Base-by-base conservation (phyloP, 2,329 filamentous ascomycete genomes). In the Epichloe bromicola region DNA sequence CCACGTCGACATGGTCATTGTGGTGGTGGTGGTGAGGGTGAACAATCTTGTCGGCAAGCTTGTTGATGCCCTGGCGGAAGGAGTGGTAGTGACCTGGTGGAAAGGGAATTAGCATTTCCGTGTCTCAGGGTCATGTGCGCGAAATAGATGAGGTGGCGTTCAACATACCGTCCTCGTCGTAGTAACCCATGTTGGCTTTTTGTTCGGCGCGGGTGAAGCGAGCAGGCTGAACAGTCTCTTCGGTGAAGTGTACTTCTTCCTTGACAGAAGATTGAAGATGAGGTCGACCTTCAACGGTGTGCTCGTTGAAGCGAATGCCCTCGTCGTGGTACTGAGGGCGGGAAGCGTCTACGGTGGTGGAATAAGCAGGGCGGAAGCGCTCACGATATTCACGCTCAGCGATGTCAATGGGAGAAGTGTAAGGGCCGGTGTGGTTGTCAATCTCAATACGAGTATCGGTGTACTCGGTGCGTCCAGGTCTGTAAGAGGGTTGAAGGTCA, bases 331-430 rank as follows among this genome's bases (percentile, higher is more conserved):
- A 62, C 59, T 66, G 63, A 57, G 61, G 66, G 54, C 63, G 60
- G 54, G 56, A 47, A 34, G 60, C 56, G 59, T 68, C 65, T 60
- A 65, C 63, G 49, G 64, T 62, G 56, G 61, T 59, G 56, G 66
- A 60, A 67, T 72, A 72, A 63, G 64, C 68, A 58, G 76, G 73
- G 59, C 79, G 77, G 68, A 74, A 72, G 58, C 76, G 78, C 65
- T 79, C 70, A 63, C 80, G 80, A 67, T 83, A 83, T 69, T 82
- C 74, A 69, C 77, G 78, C 70, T 85, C 81, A 64, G 78, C 78
- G 59, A 77, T 67, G 70, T 85, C 81, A 67, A 84, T 74, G 59
- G 74, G 69, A 59, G 68, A 74, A 60, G 73, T 66, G 63, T 70
- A 69, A 56, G 70, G 66, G 63, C 71, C 69, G 60, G 69, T 67